Base-by-base conservation (phyloP, 306 rosid genomes). In the Malus sylvestris region DNA sequence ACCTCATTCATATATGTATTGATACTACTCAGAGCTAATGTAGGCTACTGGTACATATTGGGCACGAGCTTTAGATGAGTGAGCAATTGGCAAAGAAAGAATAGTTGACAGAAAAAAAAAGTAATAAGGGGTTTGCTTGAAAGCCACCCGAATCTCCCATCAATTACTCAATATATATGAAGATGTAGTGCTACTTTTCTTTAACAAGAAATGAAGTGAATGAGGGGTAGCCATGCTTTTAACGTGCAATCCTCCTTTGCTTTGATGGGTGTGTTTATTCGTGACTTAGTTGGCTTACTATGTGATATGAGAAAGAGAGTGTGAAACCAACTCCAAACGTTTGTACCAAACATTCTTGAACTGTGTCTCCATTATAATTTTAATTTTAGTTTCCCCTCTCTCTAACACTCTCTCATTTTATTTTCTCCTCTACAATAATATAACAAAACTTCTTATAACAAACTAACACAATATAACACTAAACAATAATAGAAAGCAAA, bases 211-310 rank as follows among this genome's bases (percentile, higher is more conserved):
- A 70, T 22, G 67, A 80, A 81, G 76, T 77, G 78, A 85, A 74
- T 81, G 84, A 87, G 74, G 74, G 62, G 67, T 71, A 63, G 53
- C 22, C 83, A 83, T 79, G 85, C 85, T 88, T 87, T 81, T 81
- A 89, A 87, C 87, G 87, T 87, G 89, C 83, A 75, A 77, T 74
- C 67, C 65, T 25, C 78, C 83, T 78, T 85, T 78, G 78, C 83
- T 82, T 83, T 45, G 74, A 80, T 74, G 66, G 80, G 82, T 73
- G 81, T 70, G 80, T 59, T 51, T 70, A 85, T 75, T 59, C 76
- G 66, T 81, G 79, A 53, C 85, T 73, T 72, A 68, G 81, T 84
- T 81, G 81, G 80, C 83, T 72, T 70, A 72, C 74, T 72, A 59
- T 77, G 69, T 40, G 25, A 57, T 8, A 57, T 19, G 63, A 65